Base-by-base conservation (phyloP, 75 land plant species). In the Pinus albicaulis region DNA sequence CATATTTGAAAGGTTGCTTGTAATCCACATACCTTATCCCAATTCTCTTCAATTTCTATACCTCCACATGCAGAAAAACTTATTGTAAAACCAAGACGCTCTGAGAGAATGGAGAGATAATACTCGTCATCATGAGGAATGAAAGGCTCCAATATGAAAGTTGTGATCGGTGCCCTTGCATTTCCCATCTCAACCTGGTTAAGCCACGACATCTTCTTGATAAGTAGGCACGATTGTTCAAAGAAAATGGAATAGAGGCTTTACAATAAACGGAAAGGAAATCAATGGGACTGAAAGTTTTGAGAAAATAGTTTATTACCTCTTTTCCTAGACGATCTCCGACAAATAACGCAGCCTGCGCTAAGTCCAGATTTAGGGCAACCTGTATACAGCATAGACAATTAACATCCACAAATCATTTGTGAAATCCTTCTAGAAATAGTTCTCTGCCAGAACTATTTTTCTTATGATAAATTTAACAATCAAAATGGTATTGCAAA, bases 61-160 rank as follows among this genome's bases (percentile, higher is more conserved):
- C 96, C 96, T 3, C 96, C 96, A 75, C 96, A 93, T 73, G 91
- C 96, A 25, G 96, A 93, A 69, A 93, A 93, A 79, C 93, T 91
- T 24, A 93, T 85, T 25, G 86, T 83, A 70, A 76, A 82, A 7
- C 91, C 93, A 65, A 93, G 89, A 74, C 96, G 86, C 0, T 93
- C 92, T 44, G 96, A 93, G 3, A 89, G 80, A 34, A 93, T 85
- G 2, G 89, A 86, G 12, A 93, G 84, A 77, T 93, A 93, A 52
- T 73, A 93, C 72, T 93, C 96, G 66, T 88, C 79, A 31, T 91
- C 86, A 59, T 93, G 96, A 2, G 96, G 96, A 28, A 93, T 72
- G 70, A 93, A 93, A 11, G 96, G 96, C 68, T 93, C 96, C 17
- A 93, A 89, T 26, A 93, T 91, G 77, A 93, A 93, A 19, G 96